phyloP scores from a whole-genome alignment of 768 basidiomycete species.

The Termitomyces sp. region DNA sequence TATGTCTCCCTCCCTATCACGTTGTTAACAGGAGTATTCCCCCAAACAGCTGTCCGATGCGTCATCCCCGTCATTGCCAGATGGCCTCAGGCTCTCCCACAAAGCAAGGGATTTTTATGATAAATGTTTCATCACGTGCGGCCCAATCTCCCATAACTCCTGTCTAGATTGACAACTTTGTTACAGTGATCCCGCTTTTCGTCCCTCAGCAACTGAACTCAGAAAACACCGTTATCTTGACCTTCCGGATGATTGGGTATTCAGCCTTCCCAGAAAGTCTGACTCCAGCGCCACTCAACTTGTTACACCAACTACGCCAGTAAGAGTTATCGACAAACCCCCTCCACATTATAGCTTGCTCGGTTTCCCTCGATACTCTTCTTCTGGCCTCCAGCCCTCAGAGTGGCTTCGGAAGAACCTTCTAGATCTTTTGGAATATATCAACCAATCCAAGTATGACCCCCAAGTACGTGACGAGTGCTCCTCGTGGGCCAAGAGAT shows the following conservation, averaged over 20 bases:
- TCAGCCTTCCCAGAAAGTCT: constrained; percentile 46
- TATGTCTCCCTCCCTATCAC: not conserved
- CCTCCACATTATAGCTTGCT: constrained; percentile 11
- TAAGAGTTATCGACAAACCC: not conserved
- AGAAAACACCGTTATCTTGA: constrained; percentile 71
- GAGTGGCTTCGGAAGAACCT: constrained; percentile 5
- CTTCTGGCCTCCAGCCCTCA: not conserved
- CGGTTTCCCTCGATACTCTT: constrained; percentile 6
- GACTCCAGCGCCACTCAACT: no score
- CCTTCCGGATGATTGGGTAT: constrained; percentile 67
- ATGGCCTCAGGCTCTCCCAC: constrained; percentile 65
- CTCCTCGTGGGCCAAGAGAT: constrained; percentile 1
- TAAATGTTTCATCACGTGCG: constrained; percentile 82
- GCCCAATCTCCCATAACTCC: not conserved
- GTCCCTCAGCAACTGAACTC: constrained; percentile 74
- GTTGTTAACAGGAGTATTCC: not conserved
- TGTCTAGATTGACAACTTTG: not conserved
- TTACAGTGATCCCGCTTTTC: constrained; percentile 71
- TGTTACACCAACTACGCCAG: not conserved
- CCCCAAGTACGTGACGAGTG: not conserved
- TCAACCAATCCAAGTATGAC: not conserved
- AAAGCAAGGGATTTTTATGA: constrained; percentile 80
- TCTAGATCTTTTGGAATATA: constrained; percentile 4
- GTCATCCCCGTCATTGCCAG: constrained; percentile 82
- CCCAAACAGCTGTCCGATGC: constrained; percentile 68